A percentile compares a stretch with the other conserved stretches of the same genome.
These are phyloP conservation scores for Boechera stricta DNA, from an alignment of 345 rosid species.

Conservation along the genomic window DNA sequence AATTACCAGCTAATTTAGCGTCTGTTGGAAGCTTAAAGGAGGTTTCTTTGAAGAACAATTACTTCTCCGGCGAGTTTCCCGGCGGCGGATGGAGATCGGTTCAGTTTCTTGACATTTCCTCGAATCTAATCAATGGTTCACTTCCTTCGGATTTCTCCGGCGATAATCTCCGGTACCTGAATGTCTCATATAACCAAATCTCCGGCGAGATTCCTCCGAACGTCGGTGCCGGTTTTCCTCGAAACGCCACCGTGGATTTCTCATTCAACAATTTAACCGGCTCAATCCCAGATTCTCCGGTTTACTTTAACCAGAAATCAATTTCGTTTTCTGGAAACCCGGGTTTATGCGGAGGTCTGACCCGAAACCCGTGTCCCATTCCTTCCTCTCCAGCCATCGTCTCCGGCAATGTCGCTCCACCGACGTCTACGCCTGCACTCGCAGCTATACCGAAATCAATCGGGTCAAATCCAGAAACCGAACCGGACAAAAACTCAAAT, in stretches of 20 bases:
- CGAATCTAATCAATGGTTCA: constrained; percentile 76
- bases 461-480: constrained; percentile 40
- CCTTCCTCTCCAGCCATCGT: constrained; percentile 52
- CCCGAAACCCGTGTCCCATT: constrained; percentile 58
- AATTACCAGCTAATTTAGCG: constrained; percentile 42
- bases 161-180: constrained; percentile 55
- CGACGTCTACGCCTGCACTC: constrained; percentile 75
- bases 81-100: constrained; percentile 55
- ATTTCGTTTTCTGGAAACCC: constrained; percentile 65
- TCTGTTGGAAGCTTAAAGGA: constrained; percentile 57
- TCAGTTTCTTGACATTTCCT: constrained; percentile 71
- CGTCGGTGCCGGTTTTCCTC: constrained; percentile 52
- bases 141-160: constrained; percentile 77
- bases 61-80: constrained; percentile 63
- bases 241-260: constrained; percentile 70
- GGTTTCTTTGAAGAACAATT: constrained; percentile 68
- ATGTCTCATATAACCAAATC: constrained; percentile 70
- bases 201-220: constrained; percentile 64
- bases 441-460: constrained; percentile 59
- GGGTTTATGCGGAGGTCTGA: constrained; percentile 66
- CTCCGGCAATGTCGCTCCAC: constrained; percentile 23
- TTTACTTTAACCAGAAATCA: constrained; percentile 58
- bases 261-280: constrained; percentile 83
- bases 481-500: constrained; percentile 5
- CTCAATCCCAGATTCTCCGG: constrained; percentile 59